Conservation (phyloP, 2,329 filamentous ascomycete genomes). For the Colletotrichum australisinense region DNA sequence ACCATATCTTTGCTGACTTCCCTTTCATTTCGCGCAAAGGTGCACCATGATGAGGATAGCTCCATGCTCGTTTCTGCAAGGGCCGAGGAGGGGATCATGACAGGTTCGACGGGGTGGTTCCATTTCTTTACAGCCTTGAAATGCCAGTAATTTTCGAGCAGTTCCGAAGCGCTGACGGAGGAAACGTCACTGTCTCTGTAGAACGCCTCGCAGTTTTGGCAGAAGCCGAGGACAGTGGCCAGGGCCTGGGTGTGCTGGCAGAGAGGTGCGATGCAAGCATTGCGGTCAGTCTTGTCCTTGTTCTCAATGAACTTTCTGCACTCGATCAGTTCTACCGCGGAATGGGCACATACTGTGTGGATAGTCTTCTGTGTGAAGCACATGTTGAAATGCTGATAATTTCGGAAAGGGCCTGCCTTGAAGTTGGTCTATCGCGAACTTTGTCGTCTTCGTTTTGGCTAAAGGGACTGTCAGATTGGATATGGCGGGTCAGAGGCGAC, state of each 20-base stretch:
- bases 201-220: slow-evolving; percentile 1
- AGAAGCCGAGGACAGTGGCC: slow-evolving; percentile 14
- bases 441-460: neutral
- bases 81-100: neutral
- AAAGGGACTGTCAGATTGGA: neutral
- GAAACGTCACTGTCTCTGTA: neutral
- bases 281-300: neutral
- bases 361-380: neutral
- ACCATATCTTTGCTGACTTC: neutral
- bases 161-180: neutral
- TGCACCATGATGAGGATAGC: neutral
- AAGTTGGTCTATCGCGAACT: neutral
- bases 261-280: slow-evolving; percentile 1
- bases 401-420: neutral
- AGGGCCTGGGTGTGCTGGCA: slow-evolving; percentile 21
- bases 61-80: neutral
- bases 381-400: neutral
- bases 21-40: neutral
- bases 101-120: neutral
- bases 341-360: slow-evolving; percentile 9
- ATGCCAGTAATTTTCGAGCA: slow-evolving; percentile 23
- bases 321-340: neutral
- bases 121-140: slow-evolving; percentile 17
- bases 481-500: neutral
- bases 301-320: neutral